Evolutionary conservation across 306 rosid genomes (phyloP).

Genomic region (Citrullus amarus): DNA sequence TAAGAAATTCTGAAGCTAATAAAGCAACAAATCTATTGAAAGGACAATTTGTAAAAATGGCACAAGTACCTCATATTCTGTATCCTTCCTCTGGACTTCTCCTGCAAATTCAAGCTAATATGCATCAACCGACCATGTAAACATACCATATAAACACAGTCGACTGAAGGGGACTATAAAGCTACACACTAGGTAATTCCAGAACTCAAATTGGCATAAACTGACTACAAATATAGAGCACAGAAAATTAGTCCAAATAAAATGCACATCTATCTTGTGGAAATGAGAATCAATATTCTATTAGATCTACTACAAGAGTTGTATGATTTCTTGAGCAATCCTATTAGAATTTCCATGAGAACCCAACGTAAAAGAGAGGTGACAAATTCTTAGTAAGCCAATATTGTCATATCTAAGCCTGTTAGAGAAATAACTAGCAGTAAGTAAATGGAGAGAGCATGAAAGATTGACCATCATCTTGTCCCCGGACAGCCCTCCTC

Average conservation of each 20-base stretch:
- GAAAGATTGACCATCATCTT: slow-evolving; percentile 1
- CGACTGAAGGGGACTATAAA: not conserved
- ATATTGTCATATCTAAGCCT: not conserved
- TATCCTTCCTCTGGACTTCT: not conserved
- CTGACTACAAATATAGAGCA: not conserved
- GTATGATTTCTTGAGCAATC: not conserved
- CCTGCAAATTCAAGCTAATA: slow-evolving; percentile 1
- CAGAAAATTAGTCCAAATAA: not conserved
- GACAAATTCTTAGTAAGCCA: not conserved
- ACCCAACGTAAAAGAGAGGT: not conserved
- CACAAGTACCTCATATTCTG: slow-evolving; percentile 2
- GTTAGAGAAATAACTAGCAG: not conserved
- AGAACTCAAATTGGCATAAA: not conserved
- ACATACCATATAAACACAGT: not conserved
- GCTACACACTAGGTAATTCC: not conserved
- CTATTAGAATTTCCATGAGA: not conserved
- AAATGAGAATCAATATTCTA: not conserved
- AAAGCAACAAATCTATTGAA: not conserved
- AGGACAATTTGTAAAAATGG: not conserved
- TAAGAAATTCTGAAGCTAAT: not conserved
- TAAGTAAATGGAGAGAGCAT: not conserved
- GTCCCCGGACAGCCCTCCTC: not conserved
- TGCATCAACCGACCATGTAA: slow-evolving; percentile 1
- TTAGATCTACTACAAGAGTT: not conserved
- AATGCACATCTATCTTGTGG: not conserved